A percentile compares a stretch with the other conserved stretches of the same genome.
Evolutionary conservation across 179 eudicot genomes (phyloP).

Genomic region (Silene vulgaris): DNA sequence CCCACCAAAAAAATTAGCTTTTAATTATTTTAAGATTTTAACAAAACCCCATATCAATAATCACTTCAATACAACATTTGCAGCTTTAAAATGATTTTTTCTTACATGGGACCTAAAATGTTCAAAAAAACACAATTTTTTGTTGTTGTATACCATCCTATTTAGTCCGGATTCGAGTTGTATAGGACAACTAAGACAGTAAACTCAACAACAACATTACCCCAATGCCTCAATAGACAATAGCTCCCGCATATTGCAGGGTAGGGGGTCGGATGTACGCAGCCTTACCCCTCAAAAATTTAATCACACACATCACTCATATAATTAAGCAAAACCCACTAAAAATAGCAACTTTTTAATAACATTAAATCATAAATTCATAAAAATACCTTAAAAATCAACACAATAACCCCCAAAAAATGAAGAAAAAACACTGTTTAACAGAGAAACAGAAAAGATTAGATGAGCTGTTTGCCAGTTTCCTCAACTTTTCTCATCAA

Average conservation of each 20-base stretch:
- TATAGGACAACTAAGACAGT: no score
- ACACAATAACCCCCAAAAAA: neutral
- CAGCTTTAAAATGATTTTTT: neutral
- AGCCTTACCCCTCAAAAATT: no score
- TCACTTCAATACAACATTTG: neutral
- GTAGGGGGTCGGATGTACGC: no score
- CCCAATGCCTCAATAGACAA: no score
- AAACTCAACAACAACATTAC: no score
- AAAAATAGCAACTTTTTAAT: neutral
- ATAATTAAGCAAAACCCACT: slow-evolving; percentile 13
- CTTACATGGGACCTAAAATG: neutral
- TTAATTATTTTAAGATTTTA: neutral
- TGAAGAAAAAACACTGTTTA: slow-evolving; percentile 14
- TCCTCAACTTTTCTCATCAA: slow-evolving; percentile 23
- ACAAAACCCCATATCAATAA: slow-evolving; percentile 4
- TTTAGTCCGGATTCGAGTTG: neutral
- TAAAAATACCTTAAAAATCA: slow-evolving; percentile 9
- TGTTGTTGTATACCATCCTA: neutral
- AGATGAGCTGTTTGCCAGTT: slow-evolving; percentile 23
- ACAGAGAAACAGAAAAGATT: neutral
- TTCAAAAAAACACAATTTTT: neutral
- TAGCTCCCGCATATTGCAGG: no score
- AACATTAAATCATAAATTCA: neutral
- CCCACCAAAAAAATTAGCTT: neutral
- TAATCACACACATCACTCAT: no score